phyloP scores from a whole-genome alignment of 75 land plant genomes.

The Pinus albicaulis region DNA sequence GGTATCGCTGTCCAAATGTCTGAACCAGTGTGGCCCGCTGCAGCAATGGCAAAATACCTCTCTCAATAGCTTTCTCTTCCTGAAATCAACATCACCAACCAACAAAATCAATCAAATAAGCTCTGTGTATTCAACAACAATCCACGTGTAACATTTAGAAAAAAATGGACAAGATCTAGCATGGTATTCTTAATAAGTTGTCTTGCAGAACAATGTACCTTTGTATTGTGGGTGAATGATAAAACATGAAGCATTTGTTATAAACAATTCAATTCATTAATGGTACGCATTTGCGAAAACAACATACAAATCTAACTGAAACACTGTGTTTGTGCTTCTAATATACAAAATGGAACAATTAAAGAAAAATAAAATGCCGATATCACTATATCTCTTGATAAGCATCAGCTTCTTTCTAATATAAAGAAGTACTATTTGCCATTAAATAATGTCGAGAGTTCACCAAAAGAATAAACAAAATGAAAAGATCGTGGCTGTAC shows the following conservation, averaged over 20 bases:
- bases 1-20: constrained; percentile 86
- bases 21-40: constrained; percentile 84
- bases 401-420: not conserved
- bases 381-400: not conserved
- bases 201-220: not conserved
- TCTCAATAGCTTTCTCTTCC: constrained; percentile 87
- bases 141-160: not conserved
- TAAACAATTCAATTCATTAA: not conserved
- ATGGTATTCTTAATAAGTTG: not conserved
- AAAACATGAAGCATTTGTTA: not conserved
- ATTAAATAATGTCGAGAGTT: not conserved
- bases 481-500: constrained; percentile 21
- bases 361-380: not conserved
- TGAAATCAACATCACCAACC: constrained; percentile 17
- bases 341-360: not conserved
- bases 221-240: not conserved
- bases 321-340: not conserved
- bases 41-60: constrained; percentile 75
- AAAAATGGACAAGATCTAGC: not conserved
- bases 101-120: constrained; percentile 8
- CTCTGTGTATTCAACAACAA: not conserved
- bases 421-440: not conserved
- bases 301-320: not conserved
- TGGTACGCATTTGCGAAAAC: not conserved
- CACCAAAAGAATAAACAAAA: constrained; percentile 7